Percentiles rank a stretch among this genome's conserved stretches.
phyloP scores from a whole-genome alignment of 192 early-diverging fungal genomes.

The Umbelopsis sp. region DNA sequence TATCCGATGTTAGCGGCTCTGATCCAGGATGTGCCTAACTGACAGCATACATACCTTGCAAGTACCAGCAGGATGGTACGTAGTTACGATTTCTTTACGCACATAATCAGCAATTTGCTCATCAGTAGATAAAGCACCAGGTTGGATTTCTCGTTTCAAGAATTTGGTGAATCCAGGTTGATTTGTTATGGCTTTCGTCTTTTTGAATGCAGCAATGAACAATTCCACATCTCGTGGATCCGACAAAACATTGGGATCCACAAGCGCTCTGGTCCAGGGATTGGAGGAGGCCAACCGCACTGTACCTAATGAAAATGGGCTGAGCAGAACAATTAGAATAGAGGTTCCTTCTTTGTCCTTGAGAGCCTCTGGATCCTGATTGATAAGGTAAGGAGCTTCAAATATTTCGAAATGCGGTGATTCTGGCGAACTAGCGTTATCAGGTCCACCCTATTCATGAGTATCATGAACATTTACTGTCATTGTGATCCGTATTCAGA shows the following conservation, averaged over 20 bases:
- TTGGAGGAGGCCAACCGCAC: not conserved
- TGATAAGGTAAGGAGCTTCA: constrained; percentile 5
- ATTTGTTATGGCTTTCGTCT: not conserved
- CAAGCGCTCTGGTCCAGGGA: not conserved
- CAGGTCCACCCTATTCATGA: not conserved
- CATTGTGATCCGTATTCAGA: too few relatives aligned
- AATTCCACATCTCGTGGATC: not conserved
- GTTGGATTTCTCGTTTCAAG: not conserved
- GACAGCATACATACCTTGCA: constrained; percentile 13
- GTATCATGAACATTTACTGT: too few relatives aligned
- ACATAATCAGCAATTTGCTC: not conserved
- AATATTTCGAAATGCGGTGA: constrained; percentile 11
- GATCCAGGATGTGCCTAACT: too few relatives aligned
- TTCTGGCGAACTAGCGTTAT: not conserved
- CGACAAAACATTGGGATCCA: not conserved
- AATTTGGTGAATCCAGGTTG: not conserved
- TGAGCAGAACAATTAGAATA: not conserved
- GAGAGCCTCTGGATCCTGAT: not conserved
- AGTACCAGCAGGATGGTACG: constrained; percentile 3
- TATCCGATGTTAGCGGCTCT: too few relatives aligned
- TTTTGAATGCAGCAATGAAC: not conserved
- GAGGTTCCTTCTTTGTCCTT: not conserved
- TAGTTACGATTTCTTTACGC: not conserved
- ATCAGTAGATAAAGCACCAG: not conserved
- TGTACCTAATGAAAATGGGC: constrained; percentile 2